These are phyloP conservation scores for Curvularia hawaiiensis DNA, from an alignment of 2,329 filamentous ascomycete species.

Conservation along the genomic window DNA sequence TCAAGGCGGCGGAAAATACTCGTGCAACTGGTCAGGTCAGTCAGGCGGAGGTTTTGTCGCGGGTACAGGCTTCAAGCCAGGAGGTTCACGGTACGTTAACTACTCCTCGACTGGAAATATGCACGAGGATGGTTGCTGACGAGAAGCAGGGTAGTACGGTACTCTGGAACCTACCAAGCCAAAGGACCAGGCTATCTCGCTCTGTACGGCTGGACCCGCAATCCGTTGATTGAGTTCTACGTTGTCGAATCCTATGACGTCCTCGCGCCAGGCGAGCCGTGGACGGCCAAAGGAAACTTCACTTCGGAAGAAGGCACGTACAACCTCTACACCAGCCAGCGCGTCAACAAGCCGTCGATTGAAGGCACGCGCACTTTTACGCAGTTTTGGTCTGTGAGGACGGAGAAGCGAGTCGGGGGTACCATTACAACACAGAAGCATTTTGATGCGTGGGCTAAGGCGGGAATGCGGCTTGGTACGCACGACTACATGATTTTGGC, in stretches of 20 bases:
- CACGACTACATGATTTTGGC: conserved; percentile 15
- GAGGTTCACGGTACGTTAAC: conserved; percentile 38
- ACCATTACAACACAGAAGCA: conserved; percentile 35
- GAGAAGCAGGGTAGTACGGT: conserved; percentile 22
- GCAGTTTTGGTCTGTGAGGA: conserved; percentile 60
- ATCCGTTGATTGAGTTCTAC: conserved; percentile 62
- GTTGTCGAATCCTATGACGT: conserved; percentile 59
- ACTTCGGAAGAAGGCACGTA: conserved; percentile 59
- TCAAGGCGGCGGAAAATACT: conserved; percentile 28
- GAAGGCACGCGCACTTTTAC: conserved; percentile 58
- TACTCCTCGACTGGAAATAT: not conserved
- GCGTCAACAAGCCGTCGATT: conserved; percentile 59
- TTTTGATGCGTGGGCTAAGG: conserved; percentile 35
- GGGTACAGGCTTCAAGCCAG: conserved; percentile 39
- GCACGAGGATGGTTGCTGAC: not conserved
- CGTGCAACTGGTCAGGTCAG: conserved; percentile 26
- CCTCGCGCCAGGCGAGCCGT: conserved; percentile 42
- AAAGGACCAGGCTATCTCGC: conserved; percentile 39
- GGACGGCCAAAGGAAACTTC: conserved; percentile 53
- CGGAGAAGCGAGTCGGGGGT: conserved; percentile 55
- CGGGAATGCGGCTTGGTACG: conserved; percentile 12
- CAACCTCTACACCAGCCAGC: conserved; percentile 50
- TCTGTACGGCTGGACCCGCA: conserved; percentile 62
- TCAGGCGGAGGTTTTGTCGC: conserved; percentile 26
- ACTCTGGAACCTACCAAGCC: conserved; percentile 28